A percentile compares a stretch with the other conserved stretches of the same genome.
Conservation (phyloP, 257 asterid genomes). For the Cruciata laevipes region DNA sequence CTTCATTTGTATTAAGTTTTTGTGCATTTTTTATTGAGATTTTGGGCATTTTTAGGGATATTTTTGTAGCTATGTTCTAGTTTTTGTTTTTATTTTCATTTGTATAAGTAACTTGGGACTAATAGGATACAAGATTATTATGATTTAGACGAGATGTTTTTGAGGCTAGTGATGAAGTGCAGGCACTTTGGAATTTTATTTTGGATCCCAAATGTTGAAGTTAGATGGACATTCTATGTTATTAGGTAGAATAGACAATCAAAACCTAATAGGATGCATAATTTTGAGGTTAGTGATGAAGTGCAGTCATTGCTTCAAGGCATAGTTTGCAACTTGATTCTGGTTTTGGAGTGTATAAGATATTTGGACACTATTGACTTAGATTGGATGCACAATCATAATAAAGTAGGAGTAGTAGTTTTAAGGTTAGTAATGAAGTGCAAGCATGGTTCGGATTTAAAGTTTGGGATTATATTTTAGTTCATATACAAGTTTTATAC, state of each 20-base stretch:
- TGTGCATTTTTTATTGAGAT: neutral
- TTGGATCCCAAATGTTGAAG: too few species aligned
- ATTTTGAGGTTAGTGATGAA: neutral
- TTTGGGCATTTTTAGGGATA: neutral
- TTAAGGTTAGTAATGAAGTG: neutral
- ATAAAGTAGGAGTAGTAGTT: neutral
- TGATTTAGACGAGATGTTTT: too few species aligned
- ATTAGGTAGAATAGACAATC: too few species aligned
- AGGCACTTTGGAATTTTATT: neutral
- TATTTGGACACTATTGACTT: neutral
- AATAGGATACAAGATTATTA: neutral
- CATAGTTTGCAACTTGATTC: too few species aligned
- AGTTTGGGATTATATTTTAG: neutral
- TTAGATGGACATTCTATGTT: too few species aligned
- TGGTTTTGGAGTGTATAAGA: neutral
- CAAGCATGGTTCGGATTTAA: neutral
- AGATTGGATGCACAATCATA: too few species aligned
- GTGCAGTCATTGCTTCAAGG: neutral
- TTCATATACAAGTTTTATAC: neutral
- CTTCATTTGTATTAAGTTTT: neutral
- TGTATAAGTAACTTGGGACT: too few species aligned
- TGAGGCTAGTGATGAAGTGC: neutral
- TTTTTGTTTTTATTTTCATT: neutral
- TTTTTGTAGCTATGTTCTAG: too few species aligned
- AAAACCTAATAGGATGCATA: neutral